A percentile compares a stretch with the other conserved stretches of the same genome.
Conservation (phyloP, 305 asterid genomes). For the Petunia hybrid region DNA sequence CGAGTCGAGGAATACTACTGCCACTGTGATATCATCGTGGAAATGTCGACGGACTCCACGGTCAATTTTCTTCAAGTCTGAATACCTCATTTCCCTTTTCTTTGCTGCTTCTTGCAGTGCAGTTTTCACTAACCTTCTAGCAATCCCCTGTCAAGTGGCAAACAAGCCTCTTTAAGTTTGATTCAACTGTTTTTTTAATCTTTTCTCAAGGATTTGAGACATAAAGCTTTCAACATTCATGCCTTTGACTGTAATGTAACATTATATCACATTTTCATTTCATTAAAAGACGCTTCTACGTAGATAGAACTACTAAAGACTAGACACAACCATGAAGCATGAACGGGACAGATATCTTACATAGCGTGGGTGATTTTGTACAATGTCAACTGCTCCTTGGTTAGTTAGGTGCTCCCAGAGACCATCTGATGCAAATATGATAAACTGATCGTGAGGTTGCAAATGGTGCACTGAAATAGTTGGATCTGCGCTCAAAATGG, state of each 20-base stretch:
- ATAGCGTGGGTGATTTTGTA: slow-evolving; percentile 71
- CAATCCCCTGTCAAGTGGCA: slow-evolving; percentile 72
- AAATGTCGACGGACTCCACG: slow-evolving; percentile 91
- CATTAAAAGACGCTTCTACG: background rate
- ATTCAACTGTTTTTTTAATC: background rate
- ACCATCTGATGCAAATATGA: slow-evolving; percentile 91
- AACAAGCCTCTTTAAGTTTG: background rate
- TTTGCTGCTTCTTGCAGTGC: slow-evolving; percentile 91
- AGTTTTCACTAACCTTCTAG: slow-evolving; percentile 78
- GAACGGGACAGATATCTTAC: slow-evolving; percentile 50
- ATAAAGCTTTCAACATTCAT: no score
- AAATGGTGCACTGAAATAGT: slow-evolving; percentile 70
- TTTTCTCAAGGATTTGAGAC: background rate
- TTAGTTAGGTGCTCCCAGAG: slow-evolving; percentile 95
- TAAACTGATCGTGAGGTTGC: slow-evolving; percentile 77
- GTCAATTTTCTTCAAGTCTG: slow-evolving; percentile 87
- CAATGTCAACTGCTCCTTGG: slow-evolving; percentile 88
- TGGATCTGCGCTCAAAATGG: slow-evolving; percentile 87
- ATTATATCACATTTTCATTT: no score
- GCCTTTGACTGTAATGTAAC: no score
- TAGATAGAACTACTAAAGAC: no score
- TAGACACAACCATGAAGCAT: slow-evolving; percentile 27
- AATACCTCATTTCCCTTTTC: slow-evolving; percentile 95
- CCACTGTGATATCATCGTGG: slow-evolving; percentile 92
- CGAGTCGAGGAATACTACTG: slow-evolving; percentile 74